A percentile compares a stretch with the other conserved stretches of the same genome.
Evolutionary conservation across 2,329 filamentous ascomycete species (phyloP).

Genomic region (Verticillium alfalfae): DNA sequence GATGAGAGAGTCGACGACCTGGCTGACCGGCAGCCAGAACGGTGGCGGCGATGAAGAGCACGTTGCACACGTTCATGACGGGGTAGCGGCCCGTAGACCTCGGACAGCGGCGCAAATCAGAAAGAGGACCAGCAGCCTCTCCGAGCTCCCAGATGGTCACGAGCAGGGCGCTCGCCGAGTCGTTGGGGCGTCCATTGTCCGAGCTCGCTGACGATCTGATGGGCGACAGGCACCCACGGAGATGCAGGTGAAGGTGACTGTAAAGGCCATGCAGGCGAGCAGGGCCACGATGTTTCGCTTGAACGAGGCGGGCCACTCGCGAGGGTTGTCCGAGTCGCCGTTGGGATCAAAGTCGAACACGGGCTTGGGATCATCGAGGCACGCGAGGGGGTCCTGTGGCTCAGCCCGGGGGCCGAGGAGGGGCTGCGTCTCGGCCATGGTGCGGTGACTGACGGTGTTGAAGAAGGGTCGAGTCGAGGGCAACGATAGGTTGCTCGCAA

Average conservation of each 20-base stretch:
- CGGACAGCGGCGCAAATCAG: slow-evolving; percentile 57
- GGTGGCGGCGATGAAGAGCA: slow-evolving; percentile 43
- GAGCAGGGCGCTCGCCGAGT: slow-evolving; percentile 51
- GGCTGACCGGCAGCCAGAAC: slow-evolving; percentile 37
- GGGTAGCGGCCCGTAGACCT: slow-evolving; percentile 53
- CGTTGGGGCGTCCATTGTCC: slow-evolving; percentile 28
- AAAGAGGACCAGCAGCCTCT: slow-evolving; percentile 52
- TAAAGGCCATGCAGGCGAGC: slow-evolving; percentile 49
- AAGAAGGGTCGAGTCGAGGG: background rate
- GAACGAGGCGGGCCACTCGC: slow-evolving; percentile 45
- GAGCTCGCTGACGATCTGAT: slow-evolving; percentile 43
- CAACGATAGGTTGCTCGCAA: too few species aligned
- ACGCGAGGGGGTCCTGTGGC: background rate
- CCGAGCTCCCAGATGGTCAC: slow-evolving; percentile 69
- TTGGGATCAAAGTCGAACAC: slow-evolving; percentile 10
- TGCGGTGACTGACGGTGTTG: background rate
- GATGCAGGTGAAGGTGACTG: slow-evolving; percentile 54
- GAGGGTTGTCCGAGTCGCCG: slow-evolving; percentile 32
- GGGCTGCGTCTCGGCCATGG: background rate
- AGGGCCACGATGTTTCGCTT: slow-evolving; percentile 49
- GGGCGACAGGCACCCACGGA: slow-evolving; percentile 49
- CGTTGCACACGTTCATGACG: slow-evolving; percentile 48
- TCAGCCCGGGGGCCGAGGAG: background rate
- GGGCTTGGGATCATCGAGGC: background rate
- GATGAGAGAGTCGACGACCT: slow-evolving; percentile 39